Base-by-base conservation (phyloP, 2,329 filamentous ascomycete species). In the Sporothrix dimorphospora region DNA sequence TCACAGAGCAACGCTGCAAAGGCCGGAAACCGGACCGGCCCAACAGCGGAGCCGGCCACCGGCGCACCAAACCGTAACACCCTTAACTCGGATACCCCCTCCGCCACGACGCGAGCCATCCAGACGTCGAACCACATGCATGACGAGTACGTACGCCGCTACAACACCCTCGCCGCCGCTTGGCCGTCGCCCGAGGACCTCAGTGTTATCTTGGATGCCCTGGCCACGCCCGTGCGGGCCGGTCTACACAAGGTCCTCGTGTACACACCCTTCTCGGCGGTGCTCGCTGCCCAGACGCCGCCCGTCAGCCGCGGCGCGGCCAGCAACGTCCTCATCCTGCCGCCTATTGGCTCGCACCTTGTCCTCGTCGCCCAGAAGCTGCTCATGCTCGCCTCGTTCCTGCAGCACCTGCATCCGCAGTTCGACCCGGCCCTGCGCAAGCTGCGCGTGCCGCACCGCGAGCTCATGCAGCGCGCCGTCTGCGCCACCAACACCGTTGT, bases 301-400 rank as follows among this genome's bases (percentile, higher is more conserved):
- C 67, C 70, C 8, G 51, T 70, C 8, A 34, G 16, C 42, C 49
- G 42, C 11, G 55, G 61, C 16, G 9, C 38, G 0, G 70, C 49
- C 16, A 14, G 49, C n/a, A 16, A 27, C 7, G 8, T 72, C 8
- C 40, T 74, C 3, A 30, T 71, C 12, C 27, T 74, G 4, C 72
- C 72, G 1, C 72, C 72, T 1, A 9, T 19, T 0, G 72, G 72
- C 4, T 12, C 71, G 2, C 73, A 83, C 72, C 81, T 80, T 2
- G 78, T 81, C 6, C 72, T 79, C 2, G 75, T 83, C 21, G 81
- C 80, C 5, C 77, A 78, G 49, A 77, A 76, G 55, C 78, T 82
- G 16, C 74, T 83, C 14, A 70, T 78, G 16, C 72, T 82, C 9
- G 80, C 75, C 4, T 76, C 73, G n/a, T 79, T 78, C 27, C 74